Base-by-base conservation (phyloP, 2,329 filamentous ascomycete species). In the Herpotrichia juniperi region DNA sequence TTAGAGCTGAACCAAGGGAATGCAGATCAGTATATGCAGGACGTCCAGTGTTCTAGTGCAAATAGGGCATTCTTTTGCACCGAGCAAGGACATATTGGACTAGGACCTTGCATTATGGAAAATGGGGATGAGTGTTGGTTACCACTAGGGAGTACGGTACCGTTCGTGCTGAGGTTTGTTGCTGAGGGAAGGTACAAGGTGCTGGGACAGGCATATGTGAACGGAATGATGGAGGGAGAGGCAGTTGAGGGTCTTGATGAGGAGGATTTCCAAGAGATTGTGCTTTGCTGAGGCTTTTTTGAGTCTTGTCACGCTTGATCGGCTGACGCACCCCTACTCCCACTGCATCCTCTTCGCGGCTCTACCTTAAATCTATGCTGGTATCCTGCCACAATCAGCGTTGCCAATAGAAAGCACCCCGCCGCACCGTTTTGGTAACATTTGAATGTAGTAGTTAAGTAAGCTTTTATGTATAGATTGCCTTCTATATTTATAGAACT, bases 71-170 rank as follows among this genome's bases (percentile, higher is more conserved):
- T 52, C 30, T 47, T 50, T 37, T 16, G 22, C 12, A 47, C 50
- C 8, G 30, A 25, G 4, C 26, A 56, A 14, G 57, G 57, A 4
- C 52, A 48, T 19, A 42, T 59, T 17, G 59, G 56, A 1, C 26
- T 59, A 1, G 59, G 51, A 1, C 59, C 54, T 2, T 3, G 35
- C 1, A 42, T 51, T 30, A 42, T 35, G 14, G 19, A 30, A 5
- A 22, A 25, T 1, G 40, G 31, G 11, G 53, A 58, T 37, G 32
- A 61, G n/a, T 11, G 51, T 0, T 61, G 58, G 53, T 17, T 61
- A 6, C 50, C 46, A 1, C 30, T 52, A 28, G 56, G 56, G 3
- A n/a, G 51, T 1, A 54, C 42, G 11, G 51, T 57, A 28, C 58
- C 58, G 4, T 45, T 50, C 22, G 21, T 59, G 1, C 25, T 61